Evolutionary conservation across 2,329 filamentous ascomycete genomes (phyloP), one percentile per base, ranked within the genome.

Genomic region (Myriosclerotinia curreyana): DNA sequence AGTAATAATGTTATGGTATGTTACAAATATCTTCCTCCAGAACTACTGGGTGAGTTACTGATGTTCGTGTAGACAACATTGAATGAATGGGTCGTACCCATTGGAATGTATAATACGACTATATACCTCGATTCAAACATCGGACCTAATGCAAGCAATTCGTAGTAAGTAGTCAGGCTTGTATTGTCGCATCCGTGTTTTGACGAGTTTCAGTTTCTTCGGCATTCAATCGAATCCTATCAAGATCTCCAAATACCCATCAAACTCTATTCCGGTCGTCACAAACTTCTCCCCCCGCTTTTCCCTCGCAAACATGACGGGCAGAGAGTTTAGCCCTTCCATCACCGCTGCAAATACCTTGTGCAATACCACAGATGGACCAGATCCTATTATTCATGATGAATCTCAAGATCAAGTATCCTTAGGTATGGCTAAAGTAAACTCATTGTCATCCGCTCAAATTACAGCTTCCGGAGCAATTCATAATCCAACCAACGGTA

Each of bases 201-300:
- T 64, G 22, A 64, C 55, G 9, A 6, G n/a, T 44, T 28, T 46
- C 3, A 64, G 62, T 60, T 64, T 64, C 55, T 64, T 64, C 22
- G 62, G 62, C 6, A 53, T 64, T n/a, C 62, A 64, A 22, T 59
- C 54, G n/a, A 64, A 51, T 15, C 54, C 55, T 14, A 14, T 44
- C 3, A 46, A 60, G 20, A 38, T 8, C 8, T 51, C 54, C 20
- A 38, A 9, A 28, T 64, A 60, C 25, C 62, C 54, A n/a, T 46
- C 46, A 60, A 53, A 38, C 15, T 46, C 54, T 5, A 46, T 60
- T 31, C 62, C 62, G 15, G 54, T 60, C 28, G 36, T 64, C 0
- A 64, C 36, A 20, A 64, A 64, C 6, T 64, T 60, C 49, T 64
- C 62, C 20, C 54, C 54, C 14, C 62, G 54, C 28, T 64, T 64